A percentile compares a stretch with the other conserved stretches of the same genome.
phyloP scores from a whole-genome alignment of 73 alveolate species.

The Symbiodinium pilosum region DNA sequence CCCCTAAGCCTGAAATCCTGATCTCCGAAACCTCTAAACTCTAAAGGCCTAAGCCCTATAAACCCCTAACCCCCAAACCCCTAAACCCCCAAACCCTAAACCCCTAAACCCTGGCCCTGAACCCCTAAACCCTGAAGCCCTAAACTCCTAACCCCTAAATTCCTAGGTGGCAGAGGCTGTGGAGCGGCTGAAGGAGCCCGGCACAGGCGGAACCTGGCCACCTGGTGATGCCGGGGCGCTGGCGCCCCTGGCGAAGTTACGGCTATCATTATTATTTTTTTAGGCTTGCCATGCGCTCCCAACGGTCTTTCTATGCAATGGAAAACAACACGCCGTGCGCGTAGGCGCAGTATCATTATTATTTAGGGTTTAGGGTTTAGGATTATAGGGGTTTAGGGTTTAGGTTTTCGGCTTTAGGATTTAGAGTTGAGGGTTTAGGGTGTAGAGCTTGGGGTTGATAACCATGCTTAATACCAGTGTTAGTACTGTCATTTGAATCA shows the following conservation, averaged over 20 bases:
- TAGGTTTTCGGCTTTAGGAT: background rate
- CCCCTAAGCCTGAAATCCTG: background rate
- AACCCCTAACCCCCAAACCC: background rate
- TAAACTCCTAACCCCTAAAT: background rate
- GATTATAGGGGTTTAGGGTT: background rate
- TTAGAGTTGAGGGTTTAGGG: background rate
- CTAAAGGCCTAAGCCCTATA: background rate
- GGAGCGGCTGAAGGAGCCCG: slow-evolving; percentile 67
- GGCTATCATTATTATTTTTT: too few species aligned
- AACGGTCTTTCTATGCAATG: too few species aligned
- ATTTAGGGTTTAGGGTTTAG: background rate
- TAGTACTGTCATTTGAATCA: too few species aligned
- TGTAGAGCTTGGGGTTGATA: background rate
- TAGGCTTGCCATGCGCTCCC: too few species aligned
- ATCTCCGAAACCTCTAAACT: background rate
- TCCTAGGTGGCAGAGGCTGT: slow-evolving; percentile 32
- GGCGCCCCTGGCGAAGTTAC: background rate
- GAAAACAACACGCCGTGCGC: too few species aligned
- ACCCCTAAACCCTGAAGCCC: too few species aligned
- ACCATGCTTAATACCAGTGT: too few species aligned
- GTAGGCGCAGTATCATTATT: background rate
- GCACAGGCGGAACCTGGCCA: slow-evolving; percentile 3
- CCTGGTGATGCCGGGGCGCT: background rate
- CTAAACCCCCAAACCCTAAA: background rate
- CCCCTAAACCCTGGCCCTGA: background rate